Conservation (phyloP, 1,284 basidiomycete genomes). For the Ceratobasidium sp. region DNA sequence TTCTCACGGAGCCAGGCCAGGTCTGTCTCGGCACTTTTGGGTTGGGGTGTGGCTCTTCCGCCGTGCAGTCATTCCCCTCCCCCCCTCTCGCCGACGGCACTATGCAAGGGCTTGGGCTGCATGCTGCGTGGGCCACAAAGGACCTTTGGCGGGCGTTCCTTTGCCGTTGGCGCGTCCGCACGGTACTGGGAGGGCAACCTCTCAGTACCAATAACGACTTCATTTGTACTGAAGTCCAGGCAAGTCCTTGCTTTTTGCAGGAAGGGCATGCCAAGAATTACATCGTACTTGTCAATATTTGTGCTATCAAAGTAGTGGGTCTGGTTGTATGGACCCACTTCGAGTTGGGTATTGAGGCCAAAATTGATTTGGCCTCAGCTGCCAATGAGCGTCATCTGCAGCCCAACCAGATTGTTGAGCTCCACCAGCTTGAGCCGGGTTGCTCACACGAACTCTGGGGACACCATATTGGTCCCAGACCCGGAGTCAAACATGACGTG, state of each 20-base stretch:
- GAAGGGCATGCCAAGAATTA: conserved; percentile 56
- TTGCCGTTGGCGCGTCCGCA: not conserved
- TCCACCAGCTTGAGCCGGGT: not conserved
- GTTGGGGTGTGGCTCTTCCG: not conserved
- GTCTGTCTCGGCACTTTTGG: not conserved
- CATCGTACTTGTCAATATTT: conserved; percentile 57
- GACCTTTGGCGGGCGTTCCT: not conserved
- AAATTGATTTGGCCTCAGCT: not conserved
- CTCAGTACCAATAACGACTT: not conserved
- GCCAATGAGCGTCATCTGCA: conserved; percentile 19
- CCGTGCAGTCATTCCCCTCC: conserved; percentile 3
- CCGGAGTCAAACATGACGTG: conserved; percentile 28
- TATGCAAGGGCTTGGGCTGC: too few relatives aligned
- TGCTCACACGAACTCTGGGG: not conserved
- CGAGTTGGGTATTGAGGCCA: not conserved
- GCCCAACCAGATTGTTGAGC: not conserved
- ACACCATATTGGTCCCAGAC: conserved; percentile 11
- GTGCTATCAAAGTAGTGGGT: conserved; percentile 54
- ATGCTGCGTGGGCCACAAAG: not conserved
- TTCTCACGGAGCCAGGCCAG: not conserved
- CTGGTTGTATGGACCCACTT: conserved; percentile 54
- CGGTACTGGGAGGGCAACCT: not conserved
- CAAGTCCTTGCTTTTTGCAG: conserved; percentile 50
- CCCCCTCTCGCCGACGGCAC: not conserved
- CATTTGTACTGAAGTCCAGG: not conserved